A percentile compares a stretch with the other conserved stretches of the same genome.
Conservation (phyloP, 805 yeast species). For the Candida namnaoensis region DNA sequence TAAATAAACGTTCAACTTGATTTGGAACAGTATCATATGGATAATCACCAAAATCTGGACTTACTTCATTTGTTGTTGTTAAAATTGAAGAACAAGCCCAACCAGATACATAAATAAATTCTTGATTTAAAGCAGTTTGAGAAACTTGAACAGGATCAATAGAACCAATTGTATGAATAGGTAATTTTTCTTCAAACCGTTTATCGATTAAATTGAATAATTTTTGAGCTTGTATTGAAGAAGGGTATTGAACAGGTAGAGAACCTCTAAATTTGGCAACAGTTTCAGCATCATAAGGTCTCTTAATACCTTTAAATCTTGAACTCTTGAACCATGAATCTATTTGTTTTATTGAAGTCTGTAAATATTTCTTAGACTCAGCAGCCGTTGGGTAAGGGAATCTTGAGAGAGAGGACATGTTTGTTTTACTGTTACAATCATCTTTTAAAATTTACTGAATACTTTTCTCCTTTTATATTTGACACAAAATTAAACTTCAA, state of each 20-base stretch:
- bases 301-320: constrained; percentile 35
- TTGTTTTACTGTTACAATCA: no score
- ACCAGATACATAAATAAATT: constrained; percentile 47
- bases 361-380: constrained; percentile 8
- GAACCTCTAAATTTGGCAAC: constrained; percentile 49
- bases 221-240: constrained; percentile 46
- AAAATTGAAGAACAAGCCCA: constrained; percentile 53
- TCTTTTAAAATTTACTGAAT: no score
- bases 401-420: constrained; percentile 5
- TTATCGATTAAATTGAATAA: constrained; percentile 35
- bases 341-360: constrained; percentile 25
- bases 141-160: constrained; percentile 58
- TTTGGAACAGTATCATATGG: constrained; percentile 67
- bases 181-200: constrained; percentile 30
- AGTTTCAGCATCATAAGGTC: constrained; percentile 44
- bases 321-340: constrained; percentile 42
- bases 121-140: constrained; percentile 43
- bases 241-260: constrained; percentile 29
- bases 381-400: constrained; percentile 13
- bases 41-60: constrained; percentile 63
- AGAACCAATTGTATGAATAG: constrained; percentile 51
- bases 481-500: no score
- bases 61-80: constrained; percentile 54
- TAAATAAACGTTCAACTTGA: constrained; percentile 50
- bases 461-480: no score